Conservation (phyloP, 2,329 filamentous ascomycete species). For the Sclerotiophoma versabilis region DNA sequence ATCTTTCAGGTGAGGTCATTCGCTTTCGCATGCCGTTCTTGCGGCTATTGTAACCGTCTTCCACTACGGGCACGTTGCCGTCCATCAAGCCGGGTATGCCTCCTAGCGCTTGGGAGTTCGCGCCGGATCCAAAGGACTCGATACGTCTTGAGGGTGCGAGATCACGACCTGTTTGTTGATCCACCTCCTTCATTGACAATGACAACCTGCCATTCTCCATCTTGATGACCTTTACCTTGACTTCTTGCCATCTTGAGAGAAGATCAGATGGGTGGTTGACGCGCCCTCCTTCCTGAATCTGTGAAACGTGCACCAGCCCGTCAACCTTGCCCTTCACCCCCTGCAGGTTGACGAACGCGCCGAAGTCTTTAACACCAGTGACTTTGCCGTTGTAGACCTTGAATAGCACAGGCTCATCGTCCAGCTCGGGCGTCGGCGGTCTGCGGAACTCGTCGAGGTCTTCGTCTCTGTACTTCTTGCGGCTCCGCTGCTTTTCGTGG, state of each 20-base stretch:
- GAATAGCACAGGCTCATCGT: constrained; percentile 79
- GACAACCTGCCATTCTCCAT: constrained; percentile 83
- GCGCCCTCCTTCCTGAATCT: constrained; percentile 81
- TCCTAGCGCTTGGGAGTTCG: constrained; percentile 84
- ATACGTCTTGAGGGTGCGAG: constrained; percentile 79
- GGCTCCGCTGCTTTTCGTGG: constrained; percentile 52
- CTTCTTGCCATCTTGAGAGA: constrained; percentile 77
- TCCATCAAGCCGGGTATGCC: constrained; percentile 62
- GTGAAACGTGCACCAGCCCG: constrained; percentile 91
- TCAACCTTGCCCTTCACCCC: constrained; percentile 89
- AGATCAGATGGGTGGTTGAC: constrained; percentile 93
- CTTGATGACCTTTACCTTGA: constrained; percentile 92
- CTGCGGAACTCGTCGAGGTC: constrained; percentile 68
- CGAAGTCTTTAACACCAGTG: constrained; percentile 93
- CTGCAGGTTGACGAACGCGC: constrained; percentile 90
- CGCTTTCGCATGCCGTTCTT: constrained; percentile 75
- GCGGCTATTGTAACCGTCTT: constrained; percentile 60
- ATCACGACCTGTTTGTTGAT: constrained; percentile 86
- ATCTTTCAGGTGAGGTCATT: constrained; percentile 94
- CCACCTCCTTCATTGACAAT: constrained; percentile 96
- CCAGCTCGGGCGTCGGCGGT: constrained; percentile 75
- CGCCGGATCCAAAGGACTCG: constrained; percentile 70
- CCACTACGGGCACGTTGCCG: constrained; percentile 66
- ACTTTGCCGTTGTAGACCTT: constrained; percentile 92
- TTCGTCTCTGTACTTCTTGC: constrained; percentile 45